Percentiles rank a stretch among this genome's conserved stretches.
Evolutionary conservation across 306 rosid species (phyloP).

Genomic region (Prunus mume): DNA sequence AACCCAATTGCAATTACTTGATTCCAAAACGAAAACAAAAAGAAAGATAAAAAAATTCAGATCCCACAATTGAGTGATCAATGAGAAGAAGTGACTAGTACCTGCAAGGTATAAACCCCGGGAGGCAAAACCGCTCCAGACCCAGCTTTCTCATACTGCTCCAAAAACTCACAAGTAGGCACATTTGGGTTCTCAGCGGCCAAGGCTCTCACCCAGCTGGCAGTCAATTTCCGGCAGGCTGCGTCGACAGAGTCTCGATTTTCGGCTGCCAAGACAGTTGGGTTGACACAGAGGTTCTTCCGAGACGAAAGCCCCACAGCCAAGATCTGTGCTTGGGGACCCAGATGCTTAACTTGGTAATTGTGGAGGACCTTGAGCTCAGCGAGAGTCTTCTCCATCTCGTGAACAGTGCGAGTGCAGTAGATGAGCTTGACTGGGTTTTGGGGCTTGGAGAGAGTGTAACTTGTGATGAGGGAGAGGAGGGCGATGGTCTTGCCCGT

Average conservation of each 20-base stretch:
- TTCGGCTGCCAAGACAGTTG: slow-evolving; percentile 51
- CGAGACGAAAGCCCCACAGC: slow-evolving; percentile 79
- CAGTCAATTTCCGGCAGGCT: slow-evolving; percentile 75
- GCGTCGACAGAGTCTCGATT: slow-evolving; percentile 90
- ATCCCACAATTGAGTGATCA: neutral
- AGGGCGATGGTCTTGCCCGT: slow-evolving; percentile 91
- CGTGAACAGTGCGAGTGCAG: slow-evolving; percentile 95
- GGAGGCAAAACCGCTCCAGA: slow-evolving; percentile 68
- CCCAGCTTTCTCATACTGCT: slow-evolving; percentile 72
- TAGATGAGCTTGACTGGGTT: slow-evolving; percentile 77
- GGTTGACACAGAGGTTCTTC: slow-evolving; percentile 79
- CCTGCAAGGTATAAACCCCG: slow-evolving; percentile 93
- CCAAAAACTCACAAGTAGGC: slow-evolving; percentile 69
- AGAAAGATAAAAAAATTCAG: neutral
- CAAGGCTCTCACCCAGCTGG: slow-evolving; percentile 81
- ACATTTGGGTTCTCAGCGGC: slow-evolving; percentile 60
- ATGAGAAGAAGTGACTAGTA: neutral
- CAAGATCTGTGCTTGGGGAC: slow-evolving; percentile 59
- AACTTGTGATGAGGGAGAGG: slow-evolving; percentile 79
- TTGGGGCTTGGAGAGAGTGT: slow-evolving; percentile 71
- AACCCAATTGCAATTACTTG: neutral
- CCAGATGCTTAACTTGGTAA: slow-evolving; percentile 60
- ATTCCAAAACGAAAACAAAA: neutral
- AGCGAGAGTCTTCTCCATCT: slow-evolving; percentile 93
- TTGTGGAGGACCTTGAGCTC: slow-evolving; percentile 73